Conservation (phyloP, 352 stramenopile species). For the Globisporangium nodosum region DNA sequence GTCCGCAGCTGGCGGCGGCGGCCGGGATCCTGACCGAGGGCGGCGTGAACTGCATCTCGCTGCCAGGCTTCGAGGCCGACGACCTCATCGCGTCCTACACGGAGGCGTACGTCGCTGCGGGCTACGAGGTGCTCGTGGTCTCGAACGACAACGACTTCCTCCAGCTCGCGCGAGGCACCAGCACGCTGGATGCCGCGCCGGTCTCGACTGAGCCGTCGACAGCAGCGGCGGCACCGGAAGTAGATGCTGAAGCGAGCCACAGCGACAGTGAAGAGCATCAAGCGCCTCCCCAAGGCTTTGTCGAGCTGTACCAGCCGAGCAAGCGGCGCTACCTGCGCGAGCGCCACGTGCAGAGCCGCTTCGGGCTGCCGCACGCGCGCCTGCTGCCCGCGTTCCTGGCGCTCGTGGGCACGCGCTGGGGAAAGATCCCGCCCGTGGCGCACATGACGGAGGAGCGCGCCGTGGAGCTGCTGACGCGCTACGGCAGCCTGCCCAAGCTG, state of each 20-base stretch:
- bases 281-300: constrained; percentile 5
- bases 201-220: background rate
- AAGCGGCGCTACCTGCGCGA: constrained; percentile 65
- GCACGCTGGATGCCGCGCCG: constrained; percentile 1
- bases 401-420: constrained; percentile 62
- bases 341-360: constrained; percentile 50
- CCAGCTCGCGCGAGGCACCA: constrained; percentile 38
- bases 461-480: constrained; percentile 57
- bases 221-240: background rate
- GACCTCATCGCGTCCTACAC: constrained; percentile 67
- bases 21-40: constrained; percentile 19
- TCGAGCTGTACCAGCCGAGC: constrained; percentile 74
- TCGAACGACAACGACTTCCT: constrained; percentile 75
- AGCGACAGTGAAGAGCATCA: background rate
- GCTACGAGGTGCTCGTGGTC: constrained; percentile 54
- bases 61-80: constrained; percentile 50
- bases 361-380: constrained; percentile 32
- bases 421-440: constrained; percentile 52
- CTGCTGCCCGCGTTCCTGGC: constrained; percentile 62
- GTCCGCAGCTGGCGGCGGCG: constrained; percentile 37
- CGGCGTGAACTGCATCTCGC: constrained; percentile 45
- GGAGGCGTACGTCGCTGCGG: constrained; percentile 25
- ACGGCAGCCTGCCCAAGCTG: constrained; percentile 46
- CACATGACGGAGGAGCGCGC: constrained; percentile 52
- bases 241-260: background rate